These are phyloP conservation scores for Pleurotus sapidus DNA, from an alignment of 768 basidiomycete species.

Conservation along the genomic window DNA sequence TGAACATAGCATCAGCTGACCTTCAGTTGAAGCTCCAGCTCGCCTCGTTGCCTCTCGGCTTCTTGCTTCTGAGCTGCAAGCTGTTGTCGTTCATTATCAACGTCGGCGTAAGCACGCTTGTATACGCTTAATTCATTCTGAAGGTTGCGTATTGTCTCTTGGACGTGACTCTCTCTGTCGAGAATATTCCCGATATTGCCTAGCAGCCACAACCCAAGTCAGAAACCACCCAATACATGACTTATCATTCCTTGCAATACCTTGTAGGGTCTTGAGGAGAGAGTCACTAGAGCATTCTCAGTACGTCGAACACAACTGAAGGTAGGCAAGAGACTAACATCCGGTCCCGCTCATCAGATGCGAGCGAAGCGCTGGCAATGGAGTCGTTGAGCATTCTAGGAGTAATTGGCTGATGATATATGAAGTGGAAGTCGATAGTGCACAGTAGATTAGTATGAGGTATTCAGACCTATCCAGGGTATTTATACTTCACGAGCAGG, in stretches of 20 bases:
- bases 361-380: background rate
- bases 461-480: too few species aligned
- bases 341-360: background rate
- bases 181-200: slow-evolving; percentile 37
- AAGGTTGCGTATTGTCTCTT: slow-evolving; percentile 30
- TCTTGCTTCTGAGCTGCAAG: slow-evolving; percentile 31
- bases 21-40: slow-evolving; percentile 39
- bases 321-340: background rate
- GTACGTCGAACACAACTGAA: background rate
- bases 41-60: slow-evolving; percentile 33
- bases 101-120: slow-evolving; percentile 37
- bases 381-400: background rate
- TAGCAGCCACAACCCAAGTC: slow-evolving; percentile 13
- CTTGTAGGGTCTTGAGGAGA: slow-evolving; percentile 33
- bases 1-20: slow-evolving; percentile 14
- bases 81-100: slow-evolving; percentile 27
- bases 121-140: slow-evolving; percentile 40
- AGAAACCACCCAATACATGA: too few species aligned
- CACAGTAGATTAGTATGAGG: too few species aligned
- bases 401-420: background rate
- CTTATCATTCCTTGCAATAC: slow-evolving; percentile 22
- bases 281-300: slow-evolving; percentile 16
- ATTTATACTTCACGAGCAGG: too few species aligned
- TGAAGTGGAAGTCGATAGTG: too few species aligned
- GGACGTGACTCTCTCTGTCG: slow-evolving; percentile 25